Evolutionary conservation across 305 asterid genomes (phyloP).

Genomic region (Salvia sclarea): DNA sequence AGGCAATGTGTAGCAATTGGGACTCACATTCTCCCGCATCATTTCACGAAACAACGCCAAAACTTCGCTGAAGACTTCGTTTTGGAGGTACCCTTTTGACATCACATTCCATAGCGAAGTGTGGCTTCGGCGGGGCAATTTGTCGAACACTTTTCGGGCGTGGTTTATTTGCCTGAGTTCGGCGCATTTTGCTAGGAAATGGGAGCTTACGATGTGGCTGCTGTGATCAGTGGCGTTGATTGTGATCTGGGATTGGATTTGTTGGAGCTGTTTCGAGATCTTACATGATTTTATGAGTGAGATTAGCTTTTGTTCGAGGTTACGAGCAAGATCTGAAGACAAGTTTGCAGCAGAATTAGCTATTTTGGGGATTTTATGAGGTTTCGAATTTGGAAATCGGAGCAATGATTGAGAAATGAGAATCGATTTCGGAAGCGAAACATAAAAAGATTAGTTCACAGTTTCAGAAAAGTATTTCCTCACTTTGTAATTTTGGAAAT

Average conservation of each 20-base stretch:
- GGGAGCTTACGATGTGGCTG: conserved; percentile 50
- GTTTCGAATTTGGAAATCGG: neutral
- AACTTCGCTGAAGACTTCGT: conserved; percentile 43
- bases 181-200: conserved; percentile 52
- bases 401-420: no score
- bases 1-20: conserved; percentile 67
- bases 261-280: conserved; percentile 47
- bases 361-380: conserved; percentile 20
- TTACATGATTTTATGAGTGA: conserved; percentile 64
- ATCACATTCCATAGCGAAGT: conserved; percentile 69
- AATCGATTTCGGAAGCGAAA: no score
- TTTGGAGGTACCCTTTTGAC: conserved; percentile 74
- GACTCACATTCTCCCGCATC: conserved; percentile 64
- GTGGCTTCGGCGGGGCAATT: conserved; percentile 46
- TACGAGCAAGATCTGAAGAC: conserved; percentile 19
- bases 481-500: neutral
- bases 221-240: conserved; percentile 45
- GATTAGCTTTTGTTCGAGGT: conserved; percentile 39
- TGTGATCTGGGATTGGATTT: conserved; percentile 65
- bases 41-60: conserved; percentile 50
- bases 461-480: no score
- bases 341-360: conserved; percentile 32
- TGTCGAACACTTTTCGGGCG: conserved; percentile 64
- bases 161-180: conserved; percentile 34
- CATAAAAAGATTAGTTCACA: no score